Base-by-base conservation (phyloP, 768 basidiomycete genomes). In the Clavulina sp. region DNA sequence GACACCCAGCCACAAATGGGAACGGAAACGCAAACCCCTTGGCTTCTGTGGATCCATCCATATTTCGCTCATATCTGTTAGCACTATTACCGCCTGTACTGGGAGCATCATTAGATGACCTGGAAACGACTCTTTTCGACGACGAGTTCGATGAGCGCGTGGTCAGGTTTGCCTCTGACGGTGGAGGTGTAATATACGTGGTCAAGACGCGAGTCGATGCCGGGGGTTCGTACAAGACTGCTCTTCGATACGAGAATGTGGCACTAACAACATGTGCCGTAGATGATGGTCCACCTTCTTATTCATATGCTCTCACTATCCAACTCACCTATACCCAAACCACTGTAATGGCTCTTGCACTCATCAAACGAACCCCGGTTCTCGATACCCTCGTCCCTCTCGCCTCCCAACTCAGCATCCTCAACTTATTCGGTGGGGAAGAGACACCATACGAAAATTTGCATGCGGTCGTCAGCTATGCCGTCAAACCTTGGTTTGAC, bases 401-500 rank as follows among this genome's bases (percentile, higher is more conserved):
- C 3, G 78, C 87, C 2, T 68, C 74, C 1, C 93, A 99, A 62
- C 72, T 96, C 7, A 89, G 95, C 58, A 80, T 97, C 52, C 70
- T 97, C 43, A 96, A 92, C 60, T 73, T 97, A 16, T 96, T 86
- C 58, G 84, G 81, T 23, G 81, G 82, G 13, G 84, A 85, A 41
- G 81, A 84, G 54, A 86, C 84, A 1, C 91, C 93, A 0, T 99
- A 97, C 61, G 93, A 97, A 65, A 85, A 87, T 61, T 66, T 99
- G 28, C 93, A 97, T 62, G 87, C 89, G 6, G 76, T 99, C 21
- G 88, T 99, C 18, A 95, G 92, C 61, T 80, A 76, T 52, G 95
- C 86, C 58, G 91, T 99, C 26, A 93, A 96, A 59, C 92, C 92
- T 0, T 96, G 88, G 82, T 97, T 99, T 60, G 92, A 97, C 64